Percentiles rank a stretch among this genome's conserved stretches.
Evolutionary conservation across 2,329 filamentous ascomycete species (phyloP).

Genomic region (Fusarium nodosum): DNA sequence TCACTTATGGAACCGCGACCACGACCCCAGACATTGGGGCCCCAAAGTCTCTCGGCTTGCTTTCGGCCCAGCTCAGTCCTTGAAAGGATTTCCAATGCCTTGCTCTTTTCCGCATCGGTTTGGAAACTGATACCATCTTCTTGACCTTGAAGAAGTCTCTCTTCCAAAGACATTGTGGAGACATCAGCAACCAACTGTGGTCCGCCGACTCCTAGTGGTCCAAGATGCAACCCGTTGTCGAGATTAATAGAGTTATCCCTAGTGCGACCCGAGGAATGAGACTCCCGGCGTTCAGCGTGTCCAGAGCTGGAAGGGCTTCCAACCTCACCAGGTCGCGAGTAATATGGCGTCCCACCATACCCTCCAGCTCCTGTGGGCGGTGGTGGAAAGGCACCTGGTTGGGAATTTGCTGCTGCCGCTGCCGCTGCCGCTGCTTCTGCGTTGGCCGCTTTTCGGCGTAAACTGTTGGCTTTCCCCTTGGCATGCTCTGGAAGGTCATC

Average conservation of each 20-base stretch:
- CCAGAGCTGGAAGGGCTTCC: slow-evolving; percentile 48
- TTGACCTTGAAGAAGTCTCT: slow-evolving; percentile 63
- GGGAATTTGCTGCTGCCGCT: slow-evolving; percentile 52
- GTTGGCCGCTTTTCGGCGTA: slow-evolving; percentile 78
- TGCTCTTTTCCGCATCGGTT: slow-evolving; percentile 62
- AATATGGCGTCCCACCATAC: slow-evolving; percentile 49
- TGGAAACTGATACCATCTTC: slow-evolving; percentile 62
- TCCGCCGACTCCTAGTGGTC: slow-evolving; percentile 59
- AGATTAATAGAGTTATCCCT: slow-evolving; percentile 58
- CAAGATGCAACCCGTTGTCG: slow-evolving; percentile 58
- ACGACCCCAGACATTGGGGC: slow-evolving; percentile 62
- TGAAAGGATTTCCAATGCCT: slow-evolving; percentile 66
- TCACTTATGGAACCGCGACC: slow-evolving; percentile 50
- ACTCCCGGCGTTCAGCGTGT: slow-evolving; percentile 48
- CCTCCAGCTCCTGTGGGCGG: slow-evolving; percentile 30
- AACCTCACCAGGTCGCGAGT: slow-evolving; percentile 38
- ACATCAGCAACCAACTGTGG: slow-evolving; percentile 60
- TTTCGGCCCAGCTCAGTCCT: slow-evolving; percentile 65
- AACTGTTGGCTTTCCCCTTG: slow-evolving; percentile 80
- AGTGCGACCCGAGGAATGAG: slow-evolving; percentile 48
- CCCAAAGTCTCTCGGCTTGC: slow-evolving; percentile 66
- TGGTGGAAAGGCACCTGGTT: slow-evolving; percentile 39
- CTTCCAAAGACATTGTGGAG: slow-evolving; percentile 62
- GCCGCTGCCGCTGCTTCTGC: slow-evolving; percentile 65
- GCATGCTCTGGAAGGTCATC: slow-evolving; percentile 90